phyloP scores from a whole-genome alignment of 2,329 filamentous ascomycete genomes.

The Fusarium anthophilum region DNA sequence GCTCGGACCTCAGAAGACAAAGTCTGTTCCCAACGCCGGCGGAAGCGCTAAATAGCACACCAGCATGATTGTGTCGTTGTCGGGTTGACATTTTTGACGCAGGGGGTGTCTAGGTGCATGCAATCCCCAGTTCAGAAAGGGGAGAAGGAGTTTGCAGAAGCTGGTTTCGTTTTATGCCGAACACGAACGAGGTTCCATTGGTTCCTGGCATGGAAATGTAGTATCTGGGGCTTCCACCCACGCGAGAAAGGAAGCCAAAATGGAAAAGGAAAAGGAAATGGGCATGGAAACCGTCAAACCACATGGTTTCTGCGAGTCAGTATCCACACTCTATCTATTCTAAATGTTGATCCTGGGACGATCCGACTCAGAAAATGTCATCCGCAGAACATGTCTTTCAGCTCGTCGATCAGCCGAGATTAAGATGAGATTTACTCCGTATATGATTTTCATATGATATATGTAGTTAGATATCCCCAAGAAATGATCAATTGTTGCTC shows the following conservation, averaged over 20 bases:
- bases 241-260: neutral
- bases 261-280: neutral
- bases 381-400: neutral
- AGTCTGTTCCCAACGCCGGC: slow-evolving; percentile 15
- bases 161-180: slow-evolving; percentile 10
- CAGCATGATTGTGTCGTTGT: slow-evolving; percentile 33
- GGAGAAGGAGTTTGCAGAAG: neutral
- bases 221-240: slow-evolving; percentile 24
- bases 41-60: slow-evolving; percentile 27
- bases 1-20: slow-evolving; percentile 2
- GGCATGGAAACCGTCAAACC: slow-evolving; percentile 10
- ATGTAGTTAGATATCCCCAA: neutral
- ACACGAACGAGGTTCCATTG: slow-evolving; percentile 16
- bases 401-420: slow-evolving; percentile 18
- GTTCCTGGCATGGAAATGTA: slow-evolving; percentile 5
- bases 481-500: neutral
- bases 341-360: slow-evolving; percentile 15
- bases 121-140: slow-evolving; percentile 10
- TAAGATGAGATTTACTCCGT: slow-evolving; percentile 1
- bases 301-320: slow-evolving; percentile 39
- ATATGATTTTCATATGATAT: neutral
- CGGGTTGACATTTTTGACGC: slow-evolving; percentile 41
- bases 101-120: slow-evolving; percentile 33
- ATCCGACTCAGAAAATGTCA: slow-evolving; percentile 11
- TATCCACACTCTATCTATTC: slow-evolving; percentile 16